Evolutionary conservation across 139 green algal species (phyloP), one percentile per base, ranked within the genome.

Genomic region (Chlamydomonas asymmetrica): DNA sequence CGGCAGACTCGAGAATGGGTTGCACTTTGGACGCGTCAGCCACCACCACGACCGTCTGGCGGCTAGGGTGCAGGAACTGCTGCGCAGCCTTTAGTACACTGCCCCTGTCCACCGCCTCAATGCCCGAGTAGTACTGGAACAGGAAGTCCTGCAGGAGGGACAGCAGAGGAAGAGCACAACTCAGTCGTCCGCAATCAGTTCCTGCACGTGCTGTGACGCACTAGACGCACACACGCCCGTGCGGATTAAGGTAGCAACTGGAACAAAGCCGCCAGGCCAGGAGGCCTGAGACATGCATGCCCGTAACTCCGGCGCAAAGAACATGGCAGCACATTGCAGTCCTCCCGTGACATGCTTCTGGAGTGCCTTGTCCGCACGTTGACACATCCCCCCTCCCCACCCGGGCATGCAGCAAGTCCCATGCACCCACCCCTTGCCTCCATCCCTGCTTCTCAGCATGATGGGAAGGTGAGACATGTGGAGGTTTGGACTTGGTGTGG

Each of bases 11-110:
- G 62, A 89, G 71, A 23, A 65, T 45, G 0, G 71, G 61, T 38
- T 40, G 49, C 38, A 82, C 65, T 20, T 41, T 10, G 22, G 64
- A 50, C 4, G 63, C 70, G 70, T 92, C 85, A 20, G 23, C 88
- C 18, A 88, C 80, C 18, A 95, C 82, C 39, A 95, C 88, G 0
- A 85, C 65, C 23, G 66, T 70, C 73, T 92, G 81, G 45, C 76
- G 50, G 0, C 76, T 41, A 13, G 89, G 89, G 81, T 97, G 92
- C 49, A 97, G 73, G 45, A 91, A 83, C 0, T 63, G 56, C 38
- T 61, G 56, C 0, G 92, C 92, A 2, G 89, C 92, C 5, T 13
- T 43, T 23, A 74, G 34, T 48, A 97, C 84, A 61, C 90, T 82
- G 0, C 73, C 66, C 1, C 75, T 49, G 1, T 65, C 77, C 32